Percentiles rank a stretch among this genome's conserved stretches.
These are phyloP conservation scores for Euphorbia tirucalli DNA, from an alignment of 345 rosid genomes.

Conservation along the genomic window DNA sequence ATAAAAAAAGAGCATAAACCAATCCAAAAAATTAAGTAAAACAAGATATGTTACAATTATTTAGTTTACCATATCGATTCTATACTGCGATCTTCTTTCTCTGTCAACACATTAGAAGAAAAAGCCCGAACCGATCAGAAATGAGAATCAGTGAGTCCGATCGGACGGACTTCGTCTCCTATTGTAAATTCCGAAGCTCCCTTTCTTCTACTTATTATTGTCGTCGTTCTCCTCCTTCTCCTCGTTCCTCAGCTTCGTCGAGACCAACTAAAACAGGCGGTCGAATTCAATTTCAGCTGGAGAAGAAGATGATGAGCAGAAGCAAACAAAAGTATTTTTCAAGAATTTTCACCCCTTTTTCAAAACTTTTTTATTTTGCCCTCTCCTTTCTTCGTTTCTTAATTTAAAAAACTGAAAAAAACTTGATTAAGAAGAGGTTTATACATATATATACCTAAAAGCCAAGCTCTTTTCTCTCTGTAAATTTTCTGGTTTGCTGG, in stretches of 20 bases:
- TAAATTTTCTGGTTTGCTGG: slow-evolving; percentile 21
- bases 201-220: not conserved
- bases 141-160: slow-evolving; percentile 19
- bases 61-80: slow-evolving; percentile 25
- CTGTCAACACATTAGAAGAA: slow-evolving; percentile 19
- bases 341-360: not conserved
- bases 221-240: not conserved
- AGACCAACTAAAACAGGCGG: not conserved
- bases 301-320: slow-evolving; percentile 17
- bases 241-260: not conserved
- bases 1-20: not conserved
- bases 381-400: not conserved
- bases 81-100: slow-evolving; percentile 18
- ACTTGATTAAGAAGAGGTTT: not conserved
- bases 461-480: slow-evolving; percentile 4
- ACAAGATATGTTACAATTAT: not conserved
- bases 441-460: not conserved
- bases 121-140: slow-evolving; percentile 6
- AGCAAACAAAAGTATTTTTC: slow-evolving; percentile 16
- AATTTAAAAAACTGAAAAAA: not conserved
- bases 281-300: slow-evolving; percentile 13
- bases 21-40: not conserved
- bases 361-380: not conserved
- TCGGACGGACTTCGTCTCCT: slow-evolving; percentile 10
- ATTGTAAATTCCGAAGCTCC: not conserved